Evolutionary conservation across 2,329 filamentous ascomycete genomes (phyloP).

Genomic region (Trichoderma arundinaceum): DNA sequence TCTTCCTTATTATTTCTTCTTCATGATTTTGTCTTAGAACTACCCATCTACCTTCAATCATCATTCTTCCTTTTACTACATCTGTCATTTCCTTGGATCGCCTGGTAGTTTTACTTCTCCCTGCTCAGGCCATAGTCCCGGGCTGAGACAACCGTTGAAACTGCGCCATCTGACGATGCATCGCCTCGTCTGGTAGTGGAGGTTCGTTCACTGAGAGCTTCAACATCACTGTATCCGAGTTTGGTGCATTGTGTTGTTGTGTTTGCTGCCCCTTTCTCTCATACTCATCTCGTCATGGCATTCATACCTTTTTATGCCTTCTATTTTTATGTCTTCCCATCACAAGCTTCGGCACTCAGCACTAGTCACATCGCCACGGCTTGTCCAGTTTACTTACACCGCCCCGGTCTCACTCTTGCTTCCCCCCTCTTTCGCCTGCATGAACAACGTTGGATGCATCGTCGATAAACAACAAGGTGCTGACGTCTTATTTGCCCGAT

Average conservation of each 20-base stretch:
- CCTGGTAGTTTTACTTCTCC: not conserved
- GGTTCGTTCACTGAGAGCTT: not conserved
- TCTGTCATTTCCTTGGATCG: not conserved
- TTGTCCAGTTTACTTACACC: not conserved
- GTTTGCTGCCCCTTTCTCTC: not conserved
- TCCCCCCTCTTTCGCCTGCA: not conserved
- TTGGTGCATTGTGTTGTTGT: not conserved
- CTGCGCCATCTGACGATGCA: slow-evolving; percentile 4
- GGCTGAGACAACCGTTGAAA: not conserved
- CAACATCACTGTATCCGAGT: not conserved
- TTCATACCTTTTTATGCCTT: not conserved
- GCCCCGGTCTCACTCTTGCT: slow-evolving; percentile 2
- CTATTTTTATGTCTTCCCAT: not conserved
- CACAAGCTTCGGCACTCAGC: slow-evolving; percentile 11
- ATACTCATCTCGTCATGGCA: slow-evolving; percentile 2
- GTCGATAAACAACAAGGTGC: slow-evolving; percentile 22
- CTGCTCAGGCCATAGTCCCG: not conserved
- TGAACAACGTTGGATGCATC: not conserved
- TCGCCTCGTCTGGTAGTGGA: not conserved
- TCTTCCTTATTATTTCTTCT: not conserved
- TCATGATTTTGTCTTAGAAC: not conserved
- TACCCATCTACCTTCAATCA: not conserved
- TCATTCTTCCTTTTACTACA: not conserved
- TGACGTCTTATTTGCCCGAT: slow-evolving; percentile 23
- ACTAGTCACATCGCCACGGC: slow-evolving; percentile 2